Percentiles rank a stretch among this genome's conserved stretches.
Conservation (phyloP, 2,329 filamentous ascomycete genomes). For the Nigrospora oryzae region DNA sequence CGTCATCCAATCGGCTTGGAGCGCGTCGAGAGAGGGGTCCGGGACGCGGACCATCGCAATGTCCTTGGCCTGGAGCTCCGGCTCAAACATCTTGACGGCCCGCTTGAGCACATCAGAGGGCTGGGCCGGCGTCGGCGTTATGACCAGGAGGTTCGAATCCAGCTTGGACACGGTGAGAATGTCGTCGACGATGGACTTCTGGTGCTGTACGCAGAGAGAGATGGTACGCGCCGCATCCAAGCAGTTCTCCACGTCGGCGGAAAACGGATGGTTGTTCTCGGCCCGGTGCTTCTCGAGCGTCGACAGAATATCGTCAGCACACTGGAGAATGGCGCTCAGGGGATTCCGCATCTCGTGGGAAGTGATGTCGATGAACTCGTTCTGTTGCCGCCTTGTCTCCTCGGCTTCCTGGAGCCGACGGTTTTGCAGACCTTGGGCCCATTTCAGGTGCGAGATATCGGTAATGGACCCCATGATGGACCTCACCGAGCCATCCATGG, state of each 20-base stretch:
- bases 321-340: conserved; percentile 46
- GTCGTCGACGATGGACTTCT: conserved; percentile 42
- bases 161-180: conserved; percentile 41
- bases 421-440: conserved; percentile 28
- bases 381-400: conserved; percentile 37
- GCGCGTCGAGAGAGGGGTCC: conserved; percentile 34
- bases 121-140: conserved; percentile 44
- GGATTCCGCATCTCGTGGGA: conserved; percentile 46
- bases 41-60: conserved; percentile 43
- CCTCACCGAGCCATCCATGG: conserved; percentile 21
- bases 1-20: conserved; percentile 46
- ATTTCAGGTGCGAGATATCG: conserved; percentile 34
- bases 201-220: conserved; percentile 46
- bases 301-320: conserved; percentile 41
- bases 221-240: conserved; percentile 50
- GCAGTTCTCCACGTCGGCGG: conserved; percentile 32
- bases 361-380: conserved; percentile 45
- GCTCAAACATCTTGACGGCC: conserved; percentile 51
- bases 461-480: conserved; percentile 32
- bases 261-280: conserved; percentile 12
- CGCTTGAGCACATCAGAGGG: conserved; percentile 42
- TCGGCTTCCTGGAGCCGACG: conserved; percentile 25
- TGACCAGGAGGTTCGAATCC: conserved; percentile 45
- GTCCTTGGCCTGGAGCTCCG: conserved; percentile 45
- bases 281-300: conserved; percentile 11